Conservation (phyloP, 176 grass and related monocot genomes). For the Carex parvula region DNA sequence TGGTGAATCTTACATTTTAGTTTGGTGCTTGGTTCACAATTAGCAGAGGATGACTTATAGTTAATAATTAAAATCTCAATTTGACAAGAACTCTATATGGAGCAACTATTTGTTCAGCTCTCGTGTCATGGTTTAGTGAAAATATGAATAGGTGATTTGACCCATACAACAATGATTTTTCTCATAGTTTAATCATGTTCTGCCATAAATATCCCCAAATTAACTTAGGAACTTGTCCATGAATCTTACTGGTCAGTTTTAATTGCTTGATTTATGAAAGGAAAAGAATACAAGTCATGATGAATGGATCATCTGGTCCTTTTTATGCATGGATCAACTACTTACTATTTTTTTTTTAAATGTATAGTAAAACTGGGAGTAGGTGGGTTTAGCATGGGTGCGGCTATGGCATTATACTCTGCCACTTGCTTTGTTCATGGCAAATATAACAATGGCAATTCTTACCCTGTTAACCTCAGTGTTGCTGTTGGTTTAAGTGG, state of each 20-base stretch:
- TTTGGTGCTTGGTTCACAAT: background rate
- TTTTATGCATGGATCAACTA: background rate
- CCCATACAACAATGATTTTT: background rate
- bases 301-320: too few relatives aligned
- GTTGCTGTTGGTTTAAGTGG: slow-evolving; percentile 82
- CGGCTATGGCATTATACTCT: slow-evolving; percentile 81
- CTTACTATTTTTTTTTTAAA: slow-evolving; percentile 3
- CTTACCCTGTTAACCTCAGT: slow-evolving; percentile 75
- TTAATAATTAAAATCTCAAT: background rate
- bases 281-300: background rate
- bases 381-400: slow-evolving; percentile 98
- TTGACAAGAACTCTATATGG: background rate
- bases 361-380: slow-evolving; percentile 84
- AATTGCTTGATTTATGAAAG: background rate
- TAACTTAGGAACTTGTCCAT: background rate
- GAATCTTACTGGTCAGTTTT: background rate
- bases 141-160: background rate
- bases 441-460: slow-evolving; percentile 89
- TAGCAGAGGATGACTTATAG: background rate
- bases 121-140: background rate
- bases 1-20: background rate
- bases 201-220: background rate
- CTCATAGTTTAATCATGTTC: background rate
- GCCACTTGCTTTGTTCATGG: slow-evolving; percentile 83
- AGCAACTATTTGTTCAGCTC: background rate